These are phyloP conservation scores for Cordyceps farinosa DNA, from an alignment of 2,329 filamentous ascomycete genomes.

Conservation along the genomic window DNA sequence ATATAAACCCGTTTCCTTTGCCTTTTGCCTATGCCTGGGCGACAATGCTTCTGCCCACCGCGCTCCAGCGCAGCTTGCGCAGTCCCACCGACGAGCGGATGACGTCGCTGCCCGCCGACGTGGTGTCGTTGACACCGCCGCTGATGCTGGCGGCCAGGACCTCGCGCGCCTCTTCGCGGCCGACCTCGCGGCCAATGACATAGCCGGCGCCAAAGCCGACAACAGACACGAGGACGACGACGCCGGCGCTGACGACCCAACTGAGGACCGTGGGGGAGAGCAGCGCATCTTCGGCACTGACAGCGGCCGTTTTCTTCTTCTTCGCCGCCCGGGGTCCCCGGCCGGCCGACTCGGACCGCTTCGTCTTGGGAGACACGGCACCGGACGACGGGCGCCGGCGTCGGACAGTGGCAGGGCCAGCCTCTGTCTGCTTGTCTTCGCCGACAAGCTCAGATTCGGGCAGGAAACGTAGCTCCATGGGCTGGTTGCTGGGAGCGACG, in stretches of 20 bases:
- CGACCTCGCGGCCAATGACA: slow-evolving; percentile 64
- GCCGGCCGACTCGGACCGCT: slow-evolving; percentile 43
- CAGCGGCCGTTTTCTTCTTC: slow-evolving; percentile 53
- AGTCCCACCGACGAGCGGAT: slow-evolving; percentile 50
- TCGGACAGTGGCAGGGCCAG: slow-evolving; percentile 21
- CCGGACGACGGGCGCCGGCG: slow-evolving; percentile 27
- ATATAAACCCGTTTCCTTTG: neutral
- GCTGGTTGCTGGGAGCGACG: slow-evolving; percentile 47
- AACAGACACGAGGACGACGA: slow-evolving; percentile 64
- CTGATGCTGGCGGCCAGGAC: slow-evolving; percentile 41
- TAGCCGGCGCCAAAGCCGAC: slow-evolving; percentile 68
- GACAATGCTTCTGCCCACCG: slow-evolving; percentile 48
- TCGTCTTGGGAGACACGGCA: slow-evolving; percentile 42
- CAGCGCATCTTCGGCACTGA: slow-evolving; percentile 33
- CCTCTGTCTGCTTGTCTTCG: slow-evolving; percentile 27
- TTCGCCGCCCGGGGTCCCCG: slow-evolving; percentile 47
- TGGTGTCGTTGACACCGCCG: slow-evolving; percentile 40
- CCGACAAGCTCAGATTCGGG: slow-evolving; percentile 58
- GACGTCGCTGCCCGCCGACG: slow-evolving; percentile 51
- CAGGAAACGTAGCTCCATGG: slow-evolving; percentile 57
- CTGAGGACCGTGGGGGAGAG: slow-evolving; percentile 60
- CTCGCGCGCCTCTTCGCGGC: slow-evolving; percentile 50
- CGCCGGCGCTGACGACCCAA: slow-evolving; percentile 64
- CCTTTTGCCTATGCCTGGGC: slow-evolving; percentile 28
- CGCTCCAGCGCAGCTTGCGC: slow-evolving; percentile 52